These are phyloP conservation scores for Globisporangium rhizosaccharum DNA, from an alignment of 352 stramenopile species.

Conservation along the genomic window DNA sequence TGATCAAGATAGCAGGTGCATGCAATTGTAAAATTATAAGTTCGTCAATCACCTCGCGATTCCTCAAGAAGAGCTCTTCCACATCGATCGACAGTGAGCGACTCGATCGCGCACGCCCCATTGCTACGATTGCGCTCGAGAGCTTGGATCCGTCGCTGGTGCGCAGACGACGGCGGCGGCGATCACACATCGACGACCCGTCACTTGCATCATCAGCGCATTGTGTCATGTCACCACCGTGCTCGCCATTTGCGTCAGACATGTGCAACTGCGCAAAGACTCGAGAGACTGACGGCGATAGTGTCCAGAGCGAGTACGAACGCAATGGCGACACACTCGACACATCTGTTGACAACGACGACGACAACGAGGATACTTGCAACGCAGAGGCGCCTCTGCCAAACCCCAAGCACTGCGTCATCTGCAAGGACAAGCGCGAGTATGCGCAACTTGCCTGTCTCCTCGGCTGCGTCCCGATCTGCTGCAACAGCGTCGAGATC, in stretches of 20 bases:
- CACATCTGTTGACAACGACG: neutral
- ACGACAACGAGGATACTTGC: neutral
- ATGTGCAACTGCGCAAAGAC: no score
- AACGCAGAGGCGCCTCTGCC: neutral
- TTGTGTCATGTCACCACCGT: neutral
- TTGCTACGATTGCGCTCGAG: slow-evolving; percentile 6
- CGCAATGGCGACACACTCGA: no score
- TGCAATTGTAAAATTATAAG: no score
- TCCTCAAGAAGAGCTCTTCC: no score
- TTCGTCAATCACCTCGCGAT: no score
- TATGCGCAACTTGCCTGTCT: slow-evolving; percentile 1
- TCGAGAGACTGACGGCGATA: no score
- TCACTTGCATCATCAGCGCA: neutral
- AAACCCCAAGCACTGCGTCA: neutral
- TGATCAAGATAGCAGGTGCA: no score
- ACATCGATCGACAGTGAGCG: no score
- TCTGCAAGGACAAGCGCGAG: slow-evolving; percentile 1
- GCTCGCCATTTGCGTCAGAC: no score
- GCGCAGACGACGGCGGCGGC: slow-evolving; percentile 1
- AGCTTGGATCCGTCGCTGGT: neutral
- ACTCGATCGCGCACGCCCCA: neutral
- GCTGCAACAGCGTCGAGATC: neutral
- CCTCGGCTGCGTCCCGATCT: slow-evolving; percentile 9
- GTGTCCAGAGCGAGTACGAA: no score
- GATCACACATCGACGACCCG: no score